phyloP scores from a whole-genome alignment of 306 rosid genomes.

The Glycyrrhiza uralensis region DNA sequence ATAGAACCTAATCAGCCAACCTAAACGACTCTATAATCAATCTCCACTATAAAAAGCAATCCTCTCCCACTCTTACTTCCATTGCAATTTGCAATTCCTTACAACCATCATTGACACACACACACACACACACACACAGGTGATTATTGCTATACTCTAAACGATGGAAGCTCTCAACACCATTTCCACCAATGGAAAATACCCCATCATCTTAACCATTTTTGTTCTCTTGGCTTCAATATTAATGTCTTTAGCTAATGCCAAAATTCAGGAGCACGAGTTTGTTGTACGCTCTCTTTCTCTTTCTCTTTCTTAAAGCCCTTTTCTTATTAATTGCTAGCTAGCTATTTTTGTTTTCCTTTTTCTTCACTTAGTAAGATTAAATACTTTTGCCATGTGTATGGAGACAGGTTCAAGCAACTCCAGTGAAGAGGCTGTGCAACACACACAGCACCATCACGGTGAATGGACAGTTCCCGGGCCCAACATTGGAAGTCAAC shows the following conservation, averaged over 20 bases:
- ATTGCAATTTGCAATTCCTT: slow-evolving; percentile 26
- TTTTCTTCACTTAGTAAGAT: neutral
- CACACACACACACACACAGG: neutral
- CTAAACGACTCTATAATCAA: slow-evolving; percentile 36
- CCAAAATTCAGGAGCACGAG: slow-evolving; percentile 58
- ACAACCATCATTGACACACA: neutral
- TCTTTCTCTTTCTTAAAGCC: too few species aligned
- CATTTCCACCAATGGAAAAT: neutral
- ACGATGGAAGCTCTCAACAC: slow-evolving; percentile 37
- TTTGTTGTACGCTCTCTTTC: slow-evolving; percentile 59
- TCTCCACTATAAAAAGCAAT: slow-evolving; percentile 40
- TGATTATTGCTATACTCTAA: neutral
- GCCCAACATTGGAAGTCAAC: slow-evolving; percentile 81
- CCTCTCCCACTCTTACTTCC: slow-evolving; percentile 26
- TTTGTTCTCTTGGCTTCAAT: slow-evolving; percentile 57
- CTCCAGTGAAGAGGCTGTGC: slow-evolving; percentile 99
- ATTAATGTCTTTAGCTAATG: slow-evolving; percentile 47
- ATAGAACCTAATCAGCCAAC: slow-evolving; percentile 75
- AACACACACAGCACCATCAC: slow-evolving; percentile 71
- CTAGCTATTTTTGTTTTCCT: neutral
- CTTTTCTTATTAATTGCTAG: neutral
- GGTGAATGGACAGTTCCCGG: slow-evolving; percentile 86
- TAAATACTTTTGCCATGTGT: neutral
- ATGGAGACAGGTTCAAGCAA: slow-evolving; percentile 66
- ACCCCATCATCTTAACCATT: slow-evolving; percentile 30